These are phyloP conservation scores for Amyloporia xantha DNA, from an alignment of 768 basidiomycete species.

Conservation along the genomic window DNA sequence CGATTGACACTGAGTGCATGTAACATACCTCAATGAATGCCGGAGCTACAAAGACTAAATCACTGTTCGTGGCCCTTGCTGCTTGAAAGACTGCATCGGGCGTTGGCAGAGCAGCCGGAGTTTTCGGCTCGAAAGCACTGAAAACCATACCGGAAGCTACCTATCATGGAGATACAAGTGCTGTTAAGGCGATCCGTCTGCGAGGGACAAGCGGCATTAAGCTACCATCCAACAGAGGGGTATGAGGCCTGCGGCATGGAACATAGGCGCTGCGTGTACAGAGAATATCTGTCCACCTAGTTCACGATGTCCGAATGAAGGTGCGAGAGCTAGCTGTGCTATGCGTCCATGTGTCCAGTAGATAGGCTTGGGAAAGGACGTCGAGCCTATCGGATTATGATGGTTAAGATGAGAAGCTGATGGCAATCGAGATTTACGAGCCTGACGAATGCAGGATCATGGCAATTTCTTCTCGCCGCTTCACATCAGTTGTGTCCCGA, in stretches of 20 bases:
- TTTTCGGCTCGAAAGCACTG: constrained; percentile 17
- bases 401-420: neutral
- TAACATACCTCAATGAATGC: constrained; percentile 12
- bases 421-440: neutral
- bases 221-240: neutral
- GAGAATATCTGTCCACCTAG: constrained; percentile 3
- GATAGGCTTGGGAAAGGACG: constrained; percentile 17
- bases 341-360: constrained; percentile 12
- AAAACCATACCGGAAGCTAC: constrained; percentile 11
- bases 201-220: neutral
- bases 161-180: no score
- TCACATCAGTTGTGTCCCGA: no score
- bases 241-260: constrained; percentile 5
- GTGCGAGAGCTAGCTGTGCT: constrained; percentile 9
- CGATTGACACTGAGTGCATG: no score
- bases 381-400: constrained; percentile 9
- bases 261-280: constrained; percentile 2
- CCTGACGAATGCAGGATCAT: constrained; percentile 18
- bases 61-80: constrained; percentile 6
- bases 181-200: no score
- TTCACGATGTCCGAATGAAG: constrained; percentile 2
- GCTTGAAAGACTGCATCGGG: constrained; percentile 10
- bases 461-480: constrained; percentile 8
- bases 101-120: constrained; percentile 18
- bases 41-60: constrained; percentile 12